These are phyloP conservation scores for Suhomyces panamericanus DNA, from an alignment of 1,139 yeast genomes.

Conservation along the genomic window DNA sequence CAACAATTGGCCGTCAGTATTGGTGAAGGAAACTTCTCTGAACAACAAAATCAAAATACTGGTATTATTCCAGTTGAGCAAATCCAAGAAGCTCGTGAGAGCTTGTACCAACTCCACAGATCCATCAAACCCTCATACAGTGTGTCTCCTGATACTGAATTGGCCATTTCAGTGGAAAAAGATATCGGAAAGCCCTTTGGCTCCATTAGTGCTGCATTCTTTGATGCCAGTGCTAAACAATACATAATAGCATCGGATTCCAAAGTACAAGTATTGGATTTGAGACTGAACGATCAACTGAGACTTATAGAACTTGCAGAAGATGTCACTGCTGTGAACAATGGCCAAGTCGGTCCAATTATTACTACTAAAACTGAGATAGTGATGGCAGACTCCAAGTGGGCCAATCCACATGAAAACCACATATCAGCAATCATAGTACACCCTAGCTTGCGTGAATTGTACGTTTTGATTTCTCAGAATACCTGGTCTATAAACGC, in stretches of 20 bases:
- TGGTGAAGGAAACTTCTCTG: slow-evolving; percentile 6
- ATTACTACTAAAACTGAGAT: slow-evolving; percentile 21
- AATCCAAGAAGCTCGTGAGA: slow-evolving; percentile 36
- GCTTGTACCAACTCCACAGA: slow-evolving; percentile 45
- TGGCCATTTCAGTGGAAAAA: slow-evolving; percentile 12
- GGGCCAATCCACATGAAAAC: slow-evolving; percentile 4
- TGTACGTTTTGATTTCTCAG: slow-evolving; percentile 28
- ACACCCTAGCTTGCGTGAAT: slow-evolving; percentile 36
- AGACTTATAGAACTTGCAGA: neutral
- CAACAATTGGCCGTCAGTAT: slow-evolving; percentile 41
- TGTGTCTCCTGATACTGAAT: slow-evolving; percentile 18
- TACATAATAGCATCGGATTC: slow-evolving; percentile 17
- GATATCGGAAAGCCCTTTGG: slow-evolving; percentile 17
- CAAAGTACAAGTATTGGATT: slow-evolving; percentile 5
- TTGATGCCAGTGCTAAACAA: slow-evolving; percentile 16
- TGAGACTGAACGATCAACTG: slow-evolving; percentile 7
- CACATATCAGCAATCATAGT: slow-evolving; percentile 24
- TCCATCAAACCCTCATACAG: slow-evolving; percentile 39
- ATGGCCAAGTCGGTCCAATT: slow-evolving; percentile 16
- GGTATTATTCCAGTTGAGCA: slow-evolving; percentile 21
- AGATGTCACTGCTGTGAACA: slow-evolving; percentile 3
- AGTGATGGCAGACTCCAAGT: slow-evolving; percentile 16
- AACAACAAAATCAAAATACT: neutral
- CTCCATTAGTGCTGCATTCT: slow-evolving; percentile 15
- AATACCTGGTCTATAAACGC: slow-evolving; percentile 36